Evolutionary conservation across 805 yeast species (phyloP).

Genomic region (Pichia kluyveri): DNA sequence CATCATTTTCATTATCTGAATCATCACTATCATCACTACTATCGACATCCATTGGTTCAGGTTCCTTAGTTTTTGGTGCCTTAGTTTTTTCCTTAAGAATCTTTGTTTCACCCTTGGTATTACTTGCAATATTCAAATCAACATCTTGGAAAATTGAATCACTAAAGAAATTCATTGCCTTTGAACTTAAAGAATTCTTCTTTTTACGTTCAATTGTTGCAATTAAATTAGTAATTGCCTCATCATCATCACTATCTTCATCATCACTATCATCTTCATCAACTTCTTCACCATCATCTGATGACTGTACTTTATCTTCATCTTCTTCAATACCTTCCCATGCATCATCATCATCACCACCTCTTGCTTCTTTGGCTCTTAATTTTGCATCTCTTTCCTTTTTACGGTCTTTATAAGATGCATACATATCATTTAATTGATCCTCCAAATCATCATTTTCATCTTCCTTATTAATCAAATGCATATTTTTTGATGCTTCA

Average conservation of each 20-base stretch:
- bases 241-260: conserved; percentile 61
- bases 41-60: conserved; percentile 12
- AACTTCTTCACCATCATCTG: conserved; percentile 25
- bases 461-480: conserved; percentile 29
- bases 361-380: conserved; percentile 64
- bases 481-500: conserved; percentile 13
- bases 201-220: conserved; percentile 41
- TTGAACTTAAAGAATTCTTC: conserved; percentile 33
- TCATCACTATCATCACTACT: conserved; percentile 14
- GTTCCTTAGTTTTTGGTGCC: conserved; percentile 10
- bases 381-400: conserved; percentile 62
- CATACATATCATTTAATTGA: conserved; percentile 77
- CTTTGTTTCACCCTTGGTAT: conserved; percentile 8
- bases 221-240: conserved; percentile 51
- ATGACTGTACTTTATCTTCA: conserved; percentile 25
- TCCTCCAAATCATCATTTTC: conserved; percentile 66
- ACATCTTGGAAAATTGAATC: conserved; percentile 47
- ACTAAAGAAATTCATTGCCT: conserved; percentile 35
- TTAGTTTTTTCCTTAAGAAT: conserved; percentile 5
- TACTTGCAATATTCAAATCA: conserved; percentile 25
- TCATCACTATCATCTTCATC: conserved; percentile 38
- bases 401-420: conserved; percentile 53
- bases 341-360: conserved; percentile 61
- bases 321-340: conserved; percentile 69
- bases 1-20: background rate